phyloP scores from a whole-genome alignment of 805 yeast genomes.

The Nakazawaea ambrosiae region DNA sequence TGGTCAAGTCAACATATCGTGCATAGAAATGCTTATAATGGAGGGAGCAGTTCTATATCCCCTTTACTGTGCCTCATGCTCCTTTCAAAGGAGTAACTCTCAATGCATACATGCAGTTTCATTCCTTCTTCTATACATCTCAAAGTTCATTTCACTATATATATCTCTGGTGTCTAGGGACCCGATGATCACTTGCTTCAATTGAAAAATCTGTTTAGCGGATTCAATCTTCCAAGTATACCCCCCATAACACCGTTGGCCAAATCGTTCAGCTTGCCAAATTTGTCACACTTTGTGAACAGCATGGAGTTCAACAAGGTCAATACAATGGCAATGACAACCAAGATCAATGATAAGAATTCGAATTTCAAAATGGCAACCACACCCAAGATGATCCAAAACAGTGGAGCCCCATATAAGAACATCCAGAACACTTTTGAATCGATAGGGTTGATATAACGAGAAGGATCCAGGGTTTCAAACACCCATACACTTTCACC shows the following conservation, averaged over 20 bases:
- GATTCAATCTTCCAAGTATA: slow-evolving; percentile 39
- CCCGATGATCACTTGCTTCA: too few species aligned
- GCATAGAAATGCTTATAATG: too few species aligned
- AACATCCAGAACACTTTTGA: slow-evolving; percentile 84
- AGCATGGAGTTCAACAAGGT: slow-evolving; percentile 84
- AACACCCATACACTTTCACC: slow-evolving; percentile 82
- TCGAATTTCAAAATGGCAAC: slow-evolving; percentile 75
- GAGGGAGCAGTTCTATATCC: too few species aligned
- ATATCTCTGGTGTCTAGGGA: too few species aligned
- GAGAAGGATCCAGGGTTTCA: slow-evolving; percentile 70
- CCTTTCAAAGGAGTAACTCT: too few species aligned
- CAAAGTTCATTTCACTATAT: too few species aligned
- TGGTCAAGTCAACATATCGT: too few species aligned
- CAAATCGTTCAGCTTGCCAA: slow-evolving; percentile 71
- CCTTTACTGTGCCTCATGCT: too few species aligned
- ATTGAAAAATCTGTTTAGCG: slow-evolving; percentile 18
- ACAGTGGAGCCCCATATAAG: slow-evolving; percentile 64
- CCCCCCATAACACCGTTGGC: slow-evolving; percentile 51
- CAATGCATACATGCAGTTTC: too few species aligned
- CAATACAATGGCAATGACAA: slow-evolving; percentile 60
- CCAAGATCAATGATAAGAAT: slow-evolving; percentile 57
- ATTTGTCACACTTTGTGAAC: slow-evolving; percentile 86
- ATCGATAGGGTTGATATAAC: slow-evolving; percentile 83
- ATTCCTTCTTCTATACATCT: too few species aligned
- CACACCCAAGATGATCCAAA: slow-evolving; percentile 70